A percentile compares a stretch with the other conserved stretches of the same genome.
Conservation (phyloP, 129 eudicot species). For the Kitagawia praeruptora region DNA sequence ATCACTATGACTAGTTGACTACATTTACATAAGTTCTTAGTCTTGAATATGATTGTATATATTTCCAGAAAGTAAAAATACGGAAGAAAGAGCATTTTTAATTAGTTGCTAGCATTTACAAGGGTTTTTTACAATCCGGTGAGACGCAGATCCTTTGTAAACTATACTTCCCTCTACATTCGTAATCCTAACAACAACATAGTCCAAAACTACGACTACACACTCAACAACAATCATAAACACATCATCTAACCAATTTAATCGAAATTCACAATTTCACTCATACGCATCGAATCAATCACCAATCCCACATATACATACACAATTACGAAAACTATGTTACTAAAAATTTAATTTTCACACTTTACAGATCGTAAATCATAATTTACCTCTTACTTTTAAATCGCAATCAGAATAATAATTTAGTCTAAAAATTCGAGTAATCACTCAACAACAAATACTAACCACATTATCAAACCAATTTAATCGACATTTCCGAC, state of each 20-base stretch:
- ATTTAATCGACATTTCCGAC: too few species aligned
- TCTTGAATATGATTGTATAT: background rate
- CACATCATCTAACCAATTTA: too few species aligned
- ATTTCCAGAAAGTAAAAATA: background rate
- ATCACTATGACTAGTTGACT: background rate
- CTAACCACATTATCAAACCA: too few species aligned
- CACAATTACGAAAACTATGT: background rate
- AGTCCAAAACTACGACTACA: background rate
- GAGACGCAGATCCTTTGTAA: background rate
- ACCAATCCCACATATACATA: too few species aligned
- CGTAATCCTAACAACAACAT: background rate
- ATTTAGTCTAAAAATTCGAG: too few species aligned
- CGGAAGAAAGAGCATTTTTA: background rate
- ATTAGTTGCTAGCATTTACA: background rate
- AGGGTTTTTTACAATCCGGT: background rate
- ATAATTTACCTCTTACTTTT: too few species aligned
- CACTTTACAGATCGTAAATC: background rate
- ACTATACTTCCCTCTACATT: background rate
- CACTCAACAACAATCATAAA: background rate
- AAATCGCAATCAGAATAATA: too few species aligned
- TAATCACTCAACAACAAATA: background rate
- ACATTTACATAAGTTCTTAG: background rate
- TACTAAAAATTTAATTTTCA: background rate
- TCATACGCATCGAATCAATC: background rate
- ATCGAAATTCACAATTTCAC: background rate